A percentile compares a stretch with the other conserved stretches of the same genome.
phyloP scores from a whole-genome alignment of 108 stramenopile species.

The Schizochytrium sp. region DNA sequence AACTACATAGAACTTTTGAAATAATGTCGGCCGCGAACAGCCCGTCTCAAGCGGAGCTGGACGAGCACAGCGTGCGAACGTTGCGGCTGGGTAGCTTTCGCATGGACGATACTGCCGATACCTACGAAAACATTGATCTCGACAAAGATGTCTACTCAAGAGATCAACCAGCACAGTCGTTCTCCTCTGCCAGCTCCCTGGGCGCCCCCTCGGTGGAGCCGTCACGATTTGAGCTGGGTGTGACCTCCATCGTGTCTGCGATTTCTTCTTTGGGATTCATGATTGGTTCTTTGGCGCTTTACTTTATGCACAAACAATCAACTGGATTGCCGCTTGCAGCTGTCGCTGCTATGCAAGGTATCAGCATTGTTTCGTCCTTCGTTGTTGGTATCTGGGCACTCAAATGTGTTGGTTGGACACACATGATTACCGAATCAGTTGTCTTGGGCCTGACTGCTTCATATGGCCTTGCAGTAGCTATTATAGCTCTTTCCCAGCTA shows the following conservation, averaged over 20 bases:
- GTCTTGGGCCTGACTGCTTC: neutral
- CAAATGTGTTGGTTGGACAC: neutral
- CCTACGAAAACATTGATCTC: neutral
- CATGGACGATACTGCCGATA: neutral
- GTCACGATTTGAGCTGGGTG: neutral
- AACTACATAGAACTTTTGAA: no score
- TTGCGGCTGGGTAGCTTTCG: slow-evolving; percentile 8
- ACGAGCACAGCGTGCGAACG: neutral
- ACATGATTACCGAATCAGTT: neutral
- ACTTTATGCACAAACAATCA: neutral
- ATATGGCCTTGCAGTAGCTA: neutral
- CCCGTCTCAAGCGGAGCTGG: neutral
- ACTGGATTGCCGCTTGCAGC: neutral
- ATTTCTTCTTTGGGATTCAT: neutral
- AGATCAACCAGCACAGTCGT: no score
- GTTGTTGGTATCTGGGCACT: neutral
- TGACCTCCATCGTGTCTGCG: neutral
- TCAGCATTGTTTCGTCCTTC: neutral
- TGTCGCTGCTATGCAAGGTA: neutral
- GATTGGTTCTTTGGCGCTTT: neutral
- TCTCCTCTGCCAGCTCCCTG: no score
- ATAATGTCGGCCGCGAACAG: no score
- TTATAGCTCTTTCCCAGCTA: neutral
- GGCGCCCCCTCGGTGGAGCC: neutral
- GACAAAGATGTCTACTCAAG: neutral